Conservation (phyloP, 768 basidiomycete species). For the Suillus ampliporus region DNA sequence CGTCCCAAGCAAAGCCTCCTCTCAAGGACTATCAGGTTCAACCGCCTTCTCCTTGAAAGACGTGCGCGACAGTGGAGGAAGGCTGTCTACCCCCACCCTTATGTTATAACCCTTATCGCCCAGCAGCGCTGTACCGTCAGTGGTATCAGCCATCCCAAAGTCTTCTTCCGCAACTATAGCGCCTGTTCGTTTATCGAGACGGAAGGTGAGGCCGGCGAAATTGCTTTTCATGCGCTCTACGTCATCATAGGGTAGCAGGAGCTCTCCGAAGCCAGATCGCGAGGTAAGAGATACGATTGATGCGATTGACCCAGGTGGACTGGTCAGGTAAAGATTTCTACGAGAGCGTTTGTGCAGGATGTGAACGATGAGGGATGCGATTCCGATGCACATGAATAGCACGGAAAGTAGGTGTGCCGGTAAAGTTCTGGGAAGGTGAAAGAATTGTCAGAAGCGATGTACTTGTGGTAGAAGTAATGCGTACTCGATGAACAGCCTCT, state of each 20-base stretch:
- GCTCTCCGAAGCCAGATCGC: conserved; percentile 65
- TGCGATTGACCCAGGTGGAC: conserved; percentile 66
- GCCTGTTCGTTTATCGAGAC: conserved; percentile 62
- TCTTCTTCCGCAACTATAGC: conserved; percentile 65
- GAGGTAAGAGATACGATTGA: conserved; percentile 59
- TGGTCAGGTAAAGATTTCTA: conserved; percentile 53
- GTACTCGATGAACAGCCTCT: conserved; percentile 65
- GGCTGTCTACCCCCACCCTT: conserved; percentile 10
- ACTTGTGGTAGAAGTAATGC: conserved; percentile 26
- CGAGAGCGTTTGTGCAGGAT: conserved; percentile 52
- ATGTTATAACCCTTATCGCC: conserved; percentile 14
- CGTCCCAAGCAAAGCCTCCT: neutral
- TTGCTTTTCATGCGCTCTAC: conserved; percentile 50
- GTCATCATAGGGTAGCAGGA: conserved; percentile 65
- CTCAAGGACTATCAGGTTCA: neutral
- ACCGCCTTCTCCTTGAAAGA: conserved; percentile 11
- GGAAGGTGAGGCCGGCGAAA: conserved; percentile 56
- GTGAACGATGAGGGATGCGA: conserved; percentile 54
- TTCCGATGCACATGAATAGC: conserved; percentile 53
- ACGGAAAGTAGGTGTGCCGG: conserved; percentile 56
- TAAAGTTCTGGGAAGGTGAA: conserved; percentile 48
- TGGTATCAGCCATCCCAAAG: neutral
- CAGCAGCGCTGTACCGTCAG: conserved; percentile 26
- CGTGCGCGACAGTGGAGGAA: conserved; percentile 11
- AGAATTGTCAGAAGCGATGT: conserved; percentile 4